Base-by-base conservation (phyloP, 176 grass and related monocot species). In the Carex kokanica region DNA sequence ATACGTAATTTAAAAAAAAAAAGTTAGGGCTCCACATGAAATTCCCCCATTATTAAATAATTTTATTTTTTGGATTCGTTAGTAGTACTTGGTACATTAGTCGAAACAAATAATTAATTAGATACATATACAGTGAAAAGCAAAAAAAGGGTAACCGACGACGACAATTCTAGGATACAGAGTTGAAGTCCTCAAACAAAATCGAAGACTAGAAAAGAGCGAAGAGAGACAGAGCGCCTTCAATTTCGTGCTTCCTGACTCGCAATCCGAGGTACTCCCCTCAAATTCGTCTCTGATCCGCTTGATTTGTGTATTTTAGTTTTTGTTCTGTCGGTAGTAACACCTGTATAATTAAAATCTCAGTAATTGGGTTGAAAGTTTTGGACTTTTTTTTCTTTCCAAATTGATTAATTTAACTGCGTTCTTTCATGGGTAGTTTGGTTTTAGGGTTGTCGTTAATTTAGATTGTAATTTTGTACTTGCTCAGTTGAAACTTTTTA, bases 371-470 rank as follows among this genome's bases (percentile, higher is more conserved):
- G 45, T 74, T 51, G 8, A 27, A 27, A 74, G 11, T 74, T 74
- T 59, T 53, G 71, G 13, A 23, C 4, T 38, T 38, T 6, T 27
- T 15, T 15, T 74, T 74, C 5, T 38, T 38, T 13, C 21, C 21
- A 74, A 53, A 74, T 74, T 53, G 71, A 52, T 53, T 55, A 24
- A 31, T 78, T 32, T 16, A 10, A 24, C 49, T 55, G 51, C 23
- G 47, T 32, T 74, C 13, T 25, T 47, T 74, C 21, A 74, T 15
- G 51, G 15, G 31, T 55, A 55, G 51, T 78, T 78, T 78, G 51
- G 14, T 54, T 78, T 55, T 78, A 56, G 73, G 73, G 73, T 78
- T 74, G 0, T 74, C 20, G 51, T 70, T 43, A 70, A 43, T 70
- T 47, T 11, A 9, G 12, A 21, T 74, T 73, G 36, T 49, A 21